Evolutionary conservation across 495 filamentous ascomycete species (phyloP).

Genomic region (Penicillium salamii): DNA sequence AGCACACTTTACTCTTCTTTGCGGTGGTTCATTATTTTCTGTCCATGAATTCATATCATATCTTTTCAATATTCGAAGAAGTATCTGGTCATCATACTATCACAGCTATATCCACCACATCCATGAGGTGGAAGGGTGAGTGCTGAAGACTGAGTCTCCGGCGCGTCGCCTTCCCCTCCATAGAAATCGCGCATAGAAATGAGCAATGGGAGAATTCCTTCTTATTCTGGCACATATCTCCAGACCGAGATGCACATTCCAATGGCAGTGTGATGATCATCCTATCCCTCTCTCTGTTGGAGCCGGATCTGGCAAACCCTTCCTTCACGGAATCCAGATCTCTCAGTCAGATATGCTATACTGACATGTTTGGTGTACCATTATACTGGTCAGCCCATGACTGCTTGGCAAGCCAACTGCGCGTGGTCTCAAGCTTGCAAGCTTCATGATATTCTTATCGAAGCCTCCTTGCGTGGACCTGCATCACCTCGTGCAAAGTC

Average conservation of each 20-base stretch:
- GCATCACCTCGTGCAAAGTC: conserved; percentile 11
- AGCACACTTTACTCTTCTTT: no score
- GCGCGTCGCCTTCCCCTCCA: conserved; percentile 7
- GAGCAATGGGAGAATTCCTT: not conserved
- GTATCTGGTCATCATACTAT: not conserved
- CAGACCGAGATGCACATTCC: conserved; percentile 20
- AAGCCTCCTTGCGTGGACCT: conserved; percentile 1
- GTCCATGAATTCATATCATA: no score
- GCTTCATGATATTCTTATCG: not conserved
- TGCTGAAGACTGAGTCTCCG: not conserved
- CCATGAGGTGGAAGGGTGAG: no score
- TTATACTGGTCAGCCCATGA: no score
- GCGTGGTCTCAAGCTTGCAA: no score
- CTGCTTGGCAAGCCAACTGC: no score
- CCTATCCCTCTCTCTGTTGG: conserved; percentile 3
- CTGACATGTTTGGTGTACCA: no score
- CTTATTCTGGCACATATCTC: not conserved
- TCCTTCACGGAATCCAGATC: conserved; percentile 10
- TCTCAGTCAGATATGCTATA: no score
- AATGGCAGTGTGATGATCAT: conserved; percentile 11
- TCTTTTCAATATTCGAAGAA: no score
- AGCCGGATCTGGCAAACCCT: conserved; percentile 3
- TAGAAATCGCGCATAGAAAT: conserved; percentile 20
- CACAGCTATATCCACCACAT: no score
- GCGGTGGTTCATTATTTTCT: no score